Percentiles rank a stretch among this genome's conserved stretches.
Evolutionary conservation across 2,329 filamentous ascomycete species (phyloP).

Genomic region (Diaporthe helianthi): DNA sequence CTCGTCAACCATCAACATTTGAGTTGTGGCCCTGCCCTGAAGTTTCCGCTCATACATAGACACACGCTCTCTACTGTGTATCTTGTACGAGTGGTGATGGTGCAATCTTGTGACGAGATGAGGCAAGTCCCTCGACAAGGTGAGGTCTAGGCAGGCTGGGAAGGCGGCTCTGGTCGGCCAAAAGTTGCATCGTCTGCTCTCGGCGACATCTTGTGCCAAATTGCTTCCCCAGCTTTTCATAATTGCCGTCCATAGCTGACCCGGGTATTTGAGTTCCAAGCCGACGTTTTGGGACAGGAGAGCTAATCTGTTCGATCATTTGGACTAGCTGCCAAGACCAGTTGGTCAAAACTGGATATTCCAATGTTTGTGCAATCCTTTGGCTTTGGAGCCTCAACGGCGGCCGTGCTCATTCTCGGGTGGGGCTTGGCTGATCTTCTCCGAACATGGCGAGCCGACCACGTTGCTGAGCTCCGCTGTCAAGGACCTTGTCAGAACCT

Average conservation of each 20-base stretch:
- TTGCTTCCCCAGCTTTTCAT: slow-evolving; percentile 30
- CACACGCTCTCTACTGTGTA: not conserved
- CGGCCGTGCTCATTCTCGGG: slow-evolving; percentile 20
- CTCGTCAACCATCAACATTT: slow-evolving; percentile 11
- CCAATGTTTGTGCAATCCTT: slow-evolving; percentile 19
- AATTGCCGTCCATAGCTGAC: slow-evolving; percentile 22
- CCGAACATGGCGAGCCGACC: slow-evolving; percentile 21
- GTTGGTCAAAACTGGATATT: slow-evolving; percentile 10
- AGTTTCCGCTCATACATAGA: not conserved
- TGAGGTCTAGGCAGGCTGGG: not conserved
- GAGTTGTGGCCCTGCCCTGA: slow-evolving; percentile 1
- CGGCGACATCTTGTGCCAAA: slow-evolving; percentile 5
- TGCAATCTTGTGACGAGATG: slow-evolving; percentile 24
- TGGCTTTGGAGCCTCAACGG: slow-evolving; percentile 26
- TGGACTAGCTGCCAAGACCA: slow-evolving; percentile 21
- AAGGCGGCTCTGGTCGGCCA: not conserved
- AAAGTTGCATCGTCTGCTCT: slow-evolving; percentile 7
- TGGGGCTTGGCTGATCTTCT: slow-evolving; percentile 25
- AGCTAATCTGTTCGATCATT: slow-evolving; percentile 29
- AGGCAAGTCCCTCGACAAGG: not conserved
- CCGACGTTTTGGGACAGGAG: slow-evolving; percentile 23
- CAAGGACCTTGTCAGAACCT: slow-evolving; percentile 14
- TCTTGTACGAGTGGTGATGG: not conserved
- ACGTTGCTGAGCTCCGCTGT: slow-evolving; percentile 24
- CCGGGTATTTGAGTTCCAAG: slow-evolving; percentile 26